Conservation (phyloP, 371 early-diverging fungal genomes). For the Mortierella sp. region DNA sequence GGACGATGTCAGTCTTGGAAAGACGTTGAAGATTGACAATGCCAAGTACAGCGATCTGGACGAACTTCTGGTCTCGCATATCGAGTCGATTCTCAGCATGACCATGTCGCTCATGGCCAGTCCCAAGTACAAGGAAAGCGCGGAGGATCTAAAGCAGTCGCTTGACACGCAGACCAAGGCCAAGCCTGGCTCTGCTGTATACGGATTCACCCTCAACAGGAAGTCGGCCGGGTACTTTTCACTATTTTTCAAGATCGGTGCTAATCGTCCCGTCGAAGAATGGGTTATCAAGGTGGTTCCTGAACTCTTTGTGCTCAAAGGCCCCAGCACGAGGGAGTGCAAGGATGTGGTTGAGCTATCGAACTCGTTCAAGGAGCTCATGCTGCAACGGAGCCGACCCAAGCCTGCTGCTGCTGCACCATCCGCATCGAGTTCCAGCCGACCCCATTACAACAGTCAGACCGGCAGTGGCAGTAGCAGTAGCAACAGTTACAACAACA, state of each 20-base stretch:
- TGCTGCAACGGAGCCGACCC: slow-evolving; percentile 32
- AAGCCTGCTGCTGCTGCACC: slow-evolving; percentile 24
- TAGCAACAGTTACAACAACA: slow-evolving; percentile 13
- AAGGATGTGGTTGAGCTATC: slow-evolving; percentile 28
- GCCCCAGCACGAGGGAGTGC: slow-evolving; percentile 42
- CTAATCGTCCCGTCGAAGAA: slow-evolving; percentile 36
- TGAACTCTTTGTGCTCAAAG: slow-evolving; percentile 39
- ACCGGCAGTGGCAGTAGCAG: slow-evolving; percentile 30
- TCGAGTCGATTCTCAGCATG: slow-evolving; percentile 83
- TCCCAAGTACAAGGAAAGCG: slow-evolving; percentile 66
- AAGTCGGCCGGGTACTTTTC: slow-evolving; percentile 48
- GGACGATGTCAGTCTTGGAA: slow-evolving; percentile 74
- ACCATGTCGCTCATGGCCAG: slow-evolving; percentile 73
- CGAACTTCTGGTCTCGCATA: slow-evolving; percentile 88
- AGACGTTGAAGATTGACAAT: slow-evolving; percentile 69
- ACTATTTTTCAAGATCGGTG: slow-evolving; percentile 45
- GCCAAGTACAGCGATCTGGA: slow-evolving; percentile 86
- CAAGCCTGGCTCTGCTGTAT: slow-evolving; percentile 45
- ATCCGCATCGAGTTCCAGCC: slow-evolving; percentile 10
- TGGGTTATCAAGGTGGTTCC: slow-evolving; percentile 46
- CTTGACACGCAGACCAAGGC: slow-evolving; percentile 51
- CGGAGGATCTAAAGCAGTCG: slow-evolving; percentile 22
- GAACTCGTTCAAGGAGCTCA: slow-evolving; percentile 48
- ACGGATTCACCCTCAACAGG: slow-evolving; percentile 49
- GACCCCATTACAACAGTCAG: slow-evolving; percentile 37